phyloP scores from a whole-genome alignment of 2,329 filamentous ascomycete genomes.

The Chaetomiaceae sp. region DNA sequence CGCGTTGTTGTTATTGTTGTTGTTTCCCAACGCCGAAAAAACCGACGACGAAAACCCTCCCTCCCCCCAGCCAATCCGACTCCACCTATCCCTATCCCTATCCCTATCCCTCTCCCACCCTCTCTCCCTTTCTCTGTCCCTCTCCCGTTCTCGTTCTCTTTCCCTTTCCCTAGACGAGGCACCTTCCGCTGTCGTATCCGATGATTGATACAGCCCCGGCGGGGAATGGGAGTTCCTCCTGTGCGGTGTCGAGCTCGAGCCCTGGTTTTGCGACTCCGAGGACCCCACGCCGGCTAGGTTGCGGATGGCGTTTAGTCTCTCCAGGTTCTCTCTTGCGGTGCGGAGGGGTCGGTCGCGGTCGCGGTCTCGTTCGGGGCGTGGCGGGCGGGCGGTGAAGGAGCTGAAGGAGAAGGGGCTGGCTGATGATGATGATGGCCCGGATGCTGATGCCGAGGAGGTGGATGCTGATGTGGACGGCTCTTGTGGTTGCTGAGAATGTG shows the following conservation, averaged over 20 bases:
- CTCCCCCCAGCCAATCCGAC: not conserved
- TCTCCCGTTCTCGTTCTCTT: not conserved
- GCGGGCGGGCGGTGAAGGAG: not conserved
- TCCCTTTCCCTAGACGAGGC: not conserved
- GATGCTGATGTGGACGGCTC: not conserved
- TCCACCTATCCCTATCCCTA: not conserved
- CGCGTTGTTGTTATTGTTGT: no score
- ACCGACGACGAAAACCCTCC: no score
- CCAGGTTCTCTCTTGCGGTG: slow-evolving; percentile 21
- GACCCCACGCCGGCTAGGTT: not conserved
- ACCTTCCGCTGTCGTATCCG: not conserved
- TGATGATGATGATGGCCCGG: not conserved
- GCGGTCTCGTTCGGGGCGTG: not conserved
- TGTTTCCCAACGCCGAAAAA: no score
- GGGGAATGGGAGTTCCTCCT: slow-evolving; percentile 17
- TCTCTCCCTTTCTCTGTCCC: not conserved
- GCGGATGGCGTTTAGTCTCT: slow-evolving; percentile 28
- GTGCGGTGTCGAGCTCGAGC: not conserved
- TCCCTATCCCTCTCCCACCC: slow-evolving; percentile 1
- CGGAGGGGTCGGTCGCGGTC: slow-evolving; percentile 5
- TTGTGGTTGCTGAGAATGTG: not conserved
- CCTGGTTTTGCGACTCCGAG: not conserved
- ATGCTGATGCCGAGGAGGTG: not conserved
- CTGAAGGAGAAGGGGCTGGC: not conserved
- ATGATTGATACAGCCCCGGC: not conserved